phyloP scores from a whole-genome alignment of 148 eudicot species.

The Oxyria digyna region DNA sequence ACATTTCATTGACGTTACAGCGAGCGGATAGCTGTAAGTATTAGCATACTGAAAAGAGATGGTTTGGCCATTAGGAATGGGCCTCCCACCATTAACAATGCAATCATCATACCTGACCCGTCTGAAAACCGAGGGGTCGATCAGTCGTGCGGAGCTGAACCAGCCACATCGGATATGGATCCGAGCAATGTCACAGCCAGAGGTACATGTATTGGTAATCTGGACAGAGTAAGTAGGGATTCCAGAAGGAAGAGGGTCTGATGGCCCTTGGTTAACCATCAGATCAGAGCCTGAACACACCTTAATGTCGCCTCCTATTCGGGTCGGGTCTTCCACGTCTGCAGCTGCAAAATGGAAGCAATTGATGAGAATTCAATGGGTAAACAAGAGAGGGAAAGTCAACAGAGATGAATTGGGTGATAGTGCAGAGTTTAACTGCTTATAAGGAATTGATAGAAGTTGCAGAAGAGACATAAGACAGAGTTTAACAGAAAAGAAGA shows the following conservation, averaged over 20 bases:
- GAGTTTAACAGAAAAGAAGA: neutral
- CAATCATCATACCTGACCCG: constrained; percentile 12
- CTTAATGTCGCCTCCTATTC: constrained; percentile 10
- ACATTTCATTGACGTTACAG: constrained; percentile 10
- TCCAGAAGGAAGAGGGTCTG: constrained; percentile 11
- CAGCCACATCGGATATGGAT: constrained; percentile 13
- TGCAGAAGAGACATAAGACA: neutral
- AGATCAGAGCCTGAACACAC: constrained; percentile 5
- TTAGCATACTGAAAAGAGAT: constrained; percentile 17
- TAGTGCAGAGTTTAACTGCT: too few species aligned
- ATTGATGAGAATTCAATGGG: neutral
- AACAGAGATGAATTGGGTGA: neutral
- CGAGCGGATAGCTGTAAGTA: constrained; percentile 11
- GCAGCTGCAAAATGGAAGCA: neutral
- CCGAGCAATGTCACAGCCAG: constrained; percentile 4
- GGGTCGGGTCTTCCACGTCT: constrained; percentile 8
- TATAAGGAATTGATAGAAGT: too few species aligned
- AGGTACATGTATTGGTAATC: constrained; percentile 6
- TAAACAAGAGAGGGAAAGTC: neutral
- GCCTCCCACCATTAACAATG: constrained; percentile 9
- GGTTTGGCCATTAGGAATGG: constrained; percentile 5
- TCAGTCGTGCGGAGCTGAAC: constrained; percentile 15
- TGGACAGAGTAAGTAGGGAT: constrained; percentile 15
- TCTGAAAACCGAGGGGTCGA: constrained; percentile 10
- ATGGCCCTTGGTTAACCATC: constrained; percentile 5